Base-by-base conservation (phyloP, 1,139 yeast genomes). In the Scheffersomyces lignicola region DNA sequence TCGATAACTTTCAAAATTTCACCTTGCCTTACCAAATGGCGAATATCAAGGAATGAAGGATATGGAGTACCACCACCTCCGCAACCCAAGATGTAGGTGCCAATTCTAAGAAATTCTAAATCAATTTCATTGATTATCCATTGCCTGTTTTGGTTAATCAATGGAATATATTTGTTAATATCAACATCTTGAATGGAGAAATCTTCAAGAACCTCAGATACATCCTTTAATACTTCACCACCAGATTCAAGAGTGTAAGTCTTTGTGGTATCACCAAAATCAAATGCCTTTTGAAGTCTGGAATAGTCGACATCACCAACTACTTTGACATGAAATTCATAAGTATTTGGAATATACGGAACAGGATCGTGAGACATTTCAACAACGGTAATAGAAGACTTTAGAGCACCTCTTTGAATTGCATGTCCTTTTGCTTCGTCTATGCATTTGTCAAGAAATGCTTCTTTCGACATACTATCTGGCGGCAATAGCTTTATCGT, bases 1-100 rank as follows among this genome's bases (percentile, higher is more conserved):
- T 64, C 66, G 31, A 67, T 54, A 10, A 71, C 66, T 30, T 40
- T 54, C 27, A 69, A 49, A 1, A 37, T 40, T 12, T 52, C 56
- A 2, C 76, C 76, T 3, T 46, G 36, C 24, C 61, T 44, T 7
- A 70, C 29, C 35, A 57, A 43, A 31, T 62, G 58, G 32, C 63
- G 52, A 1, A 60, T 50, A 24, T 64, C 67, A 16, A 71, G 48
- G 37, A 49, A 65, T 17, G 53, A 53, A 3, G 72, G 54, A 40
- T 70, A 65, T n/a, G 77, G 75, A 29, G 61, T 60, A 14, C 77
- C 77, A 14, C 77, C 77, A 13, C 77, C 77, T 5, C 76, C 77
- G 46, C 74, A 66, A 2, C 77, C 77, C 11, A 71, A 54, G 35
- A 71, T 65, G 43, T 71, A 72, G 25, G 67, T 52, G 3, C 77